phyloP scores from a whole-genome alignment of 768 basidiomycete genomes.

The Ramaria sp. region DNA sequence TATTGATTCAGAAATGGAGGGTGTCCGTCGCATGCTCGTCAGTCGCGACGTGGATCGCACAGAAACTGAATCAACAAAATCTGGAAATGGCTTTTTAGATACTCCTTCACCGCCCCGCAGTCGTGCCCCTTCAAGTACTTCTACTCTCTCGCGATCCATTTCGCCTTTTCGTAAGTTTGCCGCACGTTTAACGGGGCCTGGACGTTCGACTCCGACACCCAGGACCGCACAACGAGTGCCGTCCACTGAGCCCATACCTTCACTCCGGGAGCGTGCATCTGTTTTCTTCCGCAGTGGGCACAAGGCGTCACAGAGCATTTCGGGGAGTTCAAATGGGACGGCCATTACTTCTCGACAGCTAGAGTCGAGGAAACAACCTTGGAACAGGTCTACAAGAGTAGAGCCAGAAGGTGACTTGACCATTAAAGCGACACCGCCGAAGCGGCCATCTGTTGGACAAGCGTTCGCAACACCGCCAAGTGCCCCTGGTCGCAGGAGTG shows the following conservation, averaged over 20 bases:
- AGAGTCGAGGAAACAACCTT: constrained; percentile 35
- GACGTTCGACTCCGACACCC: constrained; percentile 12
- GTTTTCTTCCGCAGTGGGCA: constrained; percentile 41
- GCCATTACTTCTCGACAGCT: not conserved
- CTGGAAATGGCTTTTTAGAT: constrained; percentile 49
- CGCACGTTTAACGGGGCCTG: constrained; percentile 45
- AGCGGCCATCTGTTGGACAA: constrained; percentile 25
- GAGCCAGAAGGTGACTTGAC: constrained; percentile 35
- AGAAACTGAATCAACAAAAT: constrained; percentile 57
- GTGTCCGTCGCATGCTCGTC: constrained; percentile 46
- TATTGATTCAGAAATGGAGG: constrained; percentile 77
- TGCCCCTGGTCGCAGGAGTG: constrained; percentile 40
- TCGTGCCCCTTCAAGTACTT: constrained; percentile 24
- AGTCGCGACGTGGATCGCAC: constrained; percentile 38
- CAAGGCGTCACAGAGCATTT: constrained; percentile 9
- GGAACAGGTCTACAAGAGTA: constrained; percentile 81
- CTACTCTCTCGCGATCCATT: constrained; percentile 60
- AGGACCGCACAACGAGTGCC: constrained; percentile 27
- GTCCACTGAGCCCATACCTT: constrained; percentile 42
- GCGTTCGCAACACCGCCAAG: constrained; percentile 24
- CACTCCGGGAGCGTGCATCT: constrained; percentile 54
- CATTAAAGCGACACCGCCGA: constrained; percentile 38
- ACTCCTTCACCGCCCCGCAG: constrained; percentile 40
- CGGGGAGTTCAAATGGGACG: not conserved
- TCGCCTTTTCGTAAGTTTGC: constrained; percentile 77